Evolutionary conservation across 441 rosid genomes (phyloP), one percentile per base, ranked within the genome.

Genomic region (Croton laevigatus): DNA sequence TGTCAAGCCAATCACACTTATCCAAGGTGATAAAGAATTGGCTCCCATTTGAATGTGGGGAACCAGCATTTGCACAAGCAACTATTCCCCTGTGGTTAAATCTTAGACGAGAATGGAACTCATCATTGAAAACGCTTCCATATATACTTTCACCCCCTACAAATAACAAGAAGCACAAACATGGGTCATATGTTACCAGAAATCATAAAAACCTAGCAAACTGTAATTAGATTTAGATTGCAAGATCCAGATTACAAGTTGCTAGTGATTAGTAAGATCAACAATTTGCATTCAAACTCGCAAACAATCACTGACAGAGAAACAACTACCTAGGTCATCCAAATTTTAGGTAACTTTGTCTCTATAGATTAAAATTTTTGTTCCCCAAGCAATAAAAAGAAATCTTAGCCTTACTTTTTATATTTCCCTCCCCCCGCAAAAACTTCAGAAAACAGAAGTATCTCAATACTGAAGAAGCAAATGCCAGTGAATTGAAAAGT

Each of bases 1-100:
- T 65, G 68, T 92, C 96, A 75, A 94, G 93, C 98, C 98, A 92
- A 62, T 94, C 97, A 59, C 87, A 89, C 71, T 83, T 90, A 87
- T 92, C 99, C 85, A 94, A 82, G 23, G 99, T 80, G 62, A 92
- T 84, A 73, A 94, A 94, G 79, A 94, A 94, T 77, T 92, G 98
- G 73, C 97, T 92, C 44, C 97, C 98, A 79, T 92, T 94, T 1
- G 99, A 80, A 80, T 92, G 84, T 0, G 94, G 93, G 10, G 84
- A 62, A 71, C 96, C 90, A 44, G 89, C 91, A 83, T 92, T 92
- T 22, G 97, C 99, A 80, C 94, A 92, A 4, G 98, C 99, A 53
- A 94, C 91, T 59, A 94, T 68, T 16, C 96, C 98, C 62, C 99
- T 83, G 78, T 94, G 98, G 70, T 90, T 92, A 74, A 94, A 94